Evolutionary conservation across 805 yeast genomes (phyloP), one percentile per base, ranked within the genome.

Genomic region (Saccharomycopsis malanga): DNA sequence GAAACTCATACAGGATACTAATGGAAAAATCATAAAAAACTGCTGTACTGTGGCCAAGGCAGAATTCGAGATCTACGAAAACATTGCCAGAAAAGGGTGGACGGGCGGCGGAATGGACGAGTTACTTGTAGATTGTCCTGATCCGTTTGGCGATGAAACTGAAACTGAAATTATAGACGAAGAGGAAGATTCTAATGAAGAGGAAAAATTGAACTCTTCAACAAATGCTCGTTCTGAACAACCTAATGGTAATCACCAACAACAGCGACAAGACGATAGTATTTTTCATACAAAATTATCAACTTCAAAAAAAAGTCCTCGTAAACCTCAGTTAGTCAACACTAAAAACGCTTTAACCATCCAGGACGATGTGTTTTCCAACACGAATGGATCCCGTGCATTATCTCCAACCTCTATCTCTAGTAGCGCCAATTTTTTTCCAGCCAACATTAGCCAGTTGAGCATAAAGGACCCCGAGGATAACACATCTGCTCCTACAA

Each of bases 81-180:
- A 83, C 23, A 77, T 87, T 20, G 94, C 95, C 0, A 71, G 78
- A 48, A 87, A 87, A 58, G 93, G 94, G 3, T 81, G 88, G 86
- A 73, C 83, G 3, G 95, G 94, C 12, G 93, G 91, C 23, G 95
- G 95, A 0, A 65, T 87, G 29, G 95, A 87, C 58, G 80, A 74
- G 22, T 65, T 84, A 45, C 66, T 84, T 21, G 68, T 77, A 1
- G 68, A 73, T 29, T 78, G 85, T 34, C 82, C 83, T 1, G 93
- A 83, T 59, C 83, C 84, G 1, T 79, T 79, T 56, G 71, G 61
- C 22, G 67, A 63, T 17, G 62, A 59, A 14, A 34, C 48, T 37
- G 50, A 49, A 23, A 30, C 47, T 34, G 49, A 45, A 27, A 34
- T 41, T n/a, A 34, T 45, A 27, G 52, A 44, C 9, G 53, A 39